Percentiles rank a stretch among this genome's conserved stretches.
phyloP scores from a whole-genome alignment of 192 early-diverging fungal genomes.

The Jimgerdemannia lactiflua region DNA sequence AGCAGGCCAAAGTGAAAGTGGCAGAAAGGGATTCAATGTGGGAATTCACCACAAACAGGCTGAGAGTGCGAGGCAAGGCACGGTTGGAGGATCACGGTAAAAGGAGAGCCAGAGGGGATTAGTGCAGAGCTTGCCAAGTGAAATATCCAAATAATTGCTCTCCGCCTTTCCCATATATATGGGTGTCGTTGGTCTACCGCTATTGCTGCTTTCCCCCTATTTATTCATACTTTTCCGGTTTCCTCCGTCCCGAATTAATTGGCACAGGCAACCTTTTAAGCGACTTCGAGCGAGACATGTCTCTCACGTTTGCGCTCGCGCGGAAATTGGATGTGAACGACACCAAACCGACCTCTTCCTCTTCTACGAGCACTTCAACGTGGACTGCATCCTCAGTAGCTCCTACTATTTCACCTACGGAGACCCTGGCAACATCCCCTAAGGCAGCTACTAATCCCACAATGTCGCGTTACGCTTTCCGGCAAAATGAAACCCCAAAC shows the following conservation, averaged over 20 bases:
- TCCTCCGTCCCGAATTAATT: background rate
- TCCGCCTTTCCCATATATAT: too few relatives aligned
- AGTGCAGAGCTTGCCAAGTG: too few relatives aligned
- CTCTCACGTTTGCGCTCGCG: background rate
- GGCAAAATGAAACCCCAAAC: background rate
- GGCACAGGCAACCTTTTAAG: background rate
- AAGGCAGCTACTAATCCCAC: background rate
- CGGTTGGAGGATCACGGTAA: too few relatives aligned
- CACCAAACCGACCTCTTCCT: background rate
- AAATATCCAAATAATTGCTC: too few relatives aligned
- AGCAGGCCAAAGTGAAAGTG: too few relatives aligned
- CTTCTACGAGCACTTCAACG: background rate
- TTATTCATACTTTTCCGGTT: background rate
- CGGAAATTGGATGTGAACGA: background rate
- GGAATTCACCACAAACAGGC: too few relatives aligned
- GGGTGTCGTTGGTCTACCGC: too few relatives aligned
- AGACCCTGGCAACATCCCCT: background rate
- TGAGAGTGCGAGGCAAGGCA: too few relatives aligned
- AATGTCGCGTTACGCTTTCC: background rate
- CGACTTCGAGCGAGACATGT: background rate
- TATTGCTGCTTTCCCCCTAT: background rate
- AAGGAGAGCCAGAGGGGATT: too few relatives aligned
- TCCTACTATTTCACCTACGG: background rate
- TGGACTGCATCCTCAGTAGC: background rate
- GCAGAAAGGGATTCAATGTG: too few relatives aligned